These are phyloP conservation scores for Boletus coccyginus DNA, from an alignment of 768 basidiomycete species.

Conservation along the genomic window DNA sequence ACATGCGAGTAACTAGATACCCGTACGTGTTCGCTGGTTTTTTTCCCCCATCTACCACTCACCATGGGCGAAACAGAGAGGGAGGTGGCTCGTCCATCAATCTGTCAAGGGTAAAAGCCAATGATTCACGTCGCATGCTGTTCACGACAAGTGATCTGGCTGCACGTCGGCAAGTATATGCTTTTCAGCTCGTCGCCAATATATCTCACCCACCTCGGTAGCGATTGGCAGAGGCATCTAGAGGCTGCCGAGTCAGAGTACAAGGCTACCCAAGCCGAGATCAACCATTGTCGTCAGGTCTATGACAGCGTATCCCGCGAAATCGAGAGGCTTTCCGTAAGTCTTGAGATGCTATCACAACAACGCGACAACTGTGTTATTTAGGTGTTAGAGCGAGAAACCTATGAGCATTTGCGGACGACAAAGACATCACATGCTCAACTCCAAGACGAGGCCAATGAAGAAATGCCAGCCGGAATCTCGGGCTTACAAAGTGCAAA, in stretches of 20 bases:
- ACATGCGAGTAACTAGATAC: slow-evolving; percentile 61
- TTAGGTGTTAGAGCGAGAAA: slow-evolving; percentile 20
- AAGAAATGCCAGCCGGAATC: slow-evolving; percentile 66
- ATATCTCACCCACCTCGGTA: slow-evolving; percentile 21
- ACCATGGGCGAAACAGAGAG: slow-evolving; percentile 42
- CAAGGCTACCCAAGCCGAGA: slow-evolving; percentile 25
- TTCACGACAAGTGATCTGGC: slow-evolving; percentile 52
- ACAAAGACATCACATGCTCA: slow-evolving; percentile 38
- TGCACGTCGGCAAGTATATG: slow-evolving; percentile 43
- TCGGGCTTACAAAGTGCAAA: slow-evolving; percentile 53
- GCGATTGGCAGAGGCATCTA: slow-evolving; percentile 45
- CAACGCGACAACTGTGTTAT: background rate
- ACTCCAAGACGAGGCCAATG: slow-evolving; percentile 61
- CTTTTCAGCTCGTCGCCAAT: background rate
- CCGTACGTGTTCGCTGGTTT: slow-evolving; percentile 41
- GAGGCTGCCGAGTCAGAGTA: slow-evolving; percentile 39
- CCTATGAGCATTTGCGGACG: slow-evolving; percentile 23
- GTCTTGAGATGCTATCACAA: slow-evolving; percentile 3
- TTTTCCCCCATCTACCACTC: background rate
- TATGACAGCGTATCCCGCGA: slow-evolving; percentile 31
- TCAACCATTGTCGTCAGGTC: slow-evolving; percentile 26
- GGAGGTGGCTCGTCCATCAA: slow-evolving; percentile 61
- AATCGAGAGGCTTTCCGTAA: slow-evolving; percentile 36
- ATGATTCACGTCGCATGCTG: slow-evolving; percentile 44
- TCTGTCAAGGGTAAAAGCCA: slow-evolving; percentile 26